Conservation (phyloP, 2,329 filamentous ascomycete genomes). For the Trichoderma sp. region DNA sequence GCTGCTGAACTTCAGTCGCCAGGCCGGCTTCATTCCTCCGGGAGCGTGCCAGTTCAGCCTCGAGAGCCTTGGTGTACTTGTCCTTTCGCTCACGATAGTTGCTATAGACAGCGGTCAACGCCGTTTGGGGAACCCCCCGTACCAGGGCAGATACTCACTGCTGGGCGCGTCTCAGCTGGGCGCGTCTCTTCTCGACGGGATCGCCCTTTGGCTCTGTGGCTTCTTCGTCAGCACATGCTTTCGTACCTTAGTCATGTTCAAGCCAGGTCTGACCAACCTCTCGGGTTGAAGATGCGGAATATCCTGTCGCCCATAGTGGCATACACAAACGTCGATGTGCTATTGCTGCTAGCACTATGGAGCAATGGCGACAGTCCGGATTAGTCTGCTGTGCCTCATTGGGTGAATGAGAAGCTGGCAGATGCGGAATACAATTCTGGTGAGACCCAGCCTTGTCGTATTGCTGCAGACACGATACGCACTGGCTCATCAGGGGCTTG, state of each 20-base stretch:
- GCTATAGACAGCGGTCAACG: constrained; percentile 25
- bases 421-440: background rate
- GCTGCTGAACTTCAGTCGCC: constrained; percentile 27
- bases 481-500: background rate
- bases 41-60: constrained; percentile 30
- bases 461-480: background rate
- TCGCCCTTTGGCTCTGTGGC: constrained; percentile 32
- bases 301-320: constrained; percentile 30
- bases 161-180: constrained; percentile 35
- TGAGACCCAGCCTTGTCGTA: background rate
- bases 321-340: background rate
- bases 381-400: background rate
- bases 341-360: background rate
- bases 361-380: background rate
- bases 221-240: background rate
- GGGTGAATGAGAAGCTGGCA: constrained; percentile 6
- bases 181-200: constrained; percentile 32
- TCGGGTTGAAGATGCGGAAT: constrained; percentile 41
- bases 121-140: background rate
- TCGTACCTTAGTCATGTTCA: background rate
- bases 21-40: constrained; percentile 31
- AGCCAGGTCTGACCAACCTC: constrained; percentile 21
- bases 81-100: constrained; percentile 37
- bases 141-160: constrained; percentile 26
- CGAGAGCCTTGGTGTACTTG: constrained; percentile 34